Percentiles rank a stretch among this genome's conserved stretches.
phyloP scores from a whole-genome alignment of 495 filamentous ascomycete species.

The Aspergillus diversus region DNA sequence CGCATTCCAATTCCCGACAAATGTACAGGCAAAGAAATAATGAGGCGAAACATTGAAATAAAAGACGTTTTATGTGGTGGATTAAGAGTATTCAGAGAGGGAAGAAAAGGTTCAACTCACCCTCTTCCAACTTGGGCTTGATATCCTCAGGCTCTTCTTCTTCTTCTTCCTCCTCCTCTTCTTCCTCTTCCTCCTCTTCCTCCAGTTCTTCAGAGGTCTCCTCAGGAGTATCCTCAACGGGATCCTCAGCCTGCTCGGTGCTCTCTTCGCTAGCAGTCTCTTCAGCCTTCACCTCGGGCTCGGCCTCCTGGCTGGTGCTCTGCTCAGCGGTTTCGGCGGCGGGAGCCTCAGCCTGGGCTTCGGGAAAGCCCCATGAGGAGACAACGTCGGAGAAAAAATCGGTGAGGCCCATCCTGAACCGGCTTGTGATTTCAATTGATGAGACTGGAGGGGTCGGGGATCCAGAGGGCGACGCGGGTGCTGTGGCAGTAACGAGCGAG shows the following conservation, averaged over 20 bases:
- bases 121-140: slow-evolving; percentile 88
- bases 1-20: background rate
- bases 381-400: slow-evolving; percentile 67
- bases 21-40: background rate
- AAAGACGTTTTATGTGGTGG: too few relatives aligned
- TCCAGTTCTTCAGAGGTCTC: slow-evolving; percentile 50
- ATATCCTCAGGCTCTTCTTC: slow-evolving; percentile 88
- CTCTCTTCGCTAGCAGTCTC: slow-evolving; percentile 40
- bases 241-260: slow-evolving; percentile 41
- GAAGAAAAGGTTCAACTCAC: slow-evolving; percentile 59
- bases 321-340: slow-evolving; percentile 54
- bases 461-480: slow-evolving; percentile 24
- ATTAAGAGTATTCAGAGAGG: background rate
- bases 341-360: slow-evolving; percentile 65
- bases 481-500: slow-evolving; percentile 35
- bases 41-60: too few relatives aligned
- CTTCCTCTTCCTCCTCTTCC: slow-evolving; percentile 54
- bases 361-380: slow-evolving; percentile 58
- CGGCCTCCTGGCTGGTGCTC: slow-evolving; percentile 54
- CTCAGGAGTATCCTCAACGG: slow-evolving; percentile 47
- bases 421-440: slow-evolving; percentile 44
- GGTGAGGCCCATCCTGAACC: slow-evolving; percentile 62
- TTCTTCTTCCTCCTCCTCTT: slow-evolving; percentile 84
- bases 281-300: slow-evolving; percentile 52
- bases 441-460: slow-evolving; percentile 31